Conservation (phyloP, 805 yeast genomes). For the Metschnikowia matae region DNA sequence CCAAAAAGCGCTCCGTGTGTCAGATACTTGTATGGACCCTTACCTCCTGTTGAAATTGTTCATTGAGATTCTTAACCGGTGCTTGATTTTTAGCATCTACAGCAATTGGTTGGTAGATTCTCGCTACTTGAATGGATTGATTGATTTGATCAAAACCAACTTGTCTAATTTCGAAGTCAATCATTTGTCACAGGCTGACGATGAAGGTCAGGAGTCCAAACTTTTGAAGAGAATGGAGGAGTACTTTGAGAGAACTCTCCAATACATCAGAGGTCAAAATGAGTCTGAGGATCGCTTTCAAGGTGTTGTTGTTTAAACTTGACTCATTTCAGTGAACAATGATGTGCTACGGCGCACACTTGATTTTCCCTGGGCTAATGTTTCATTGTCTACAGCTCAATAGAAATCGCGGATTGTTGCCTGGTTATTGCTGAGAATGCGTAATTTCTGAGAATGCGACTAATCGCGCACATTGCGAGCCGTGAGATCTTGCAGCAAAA, state of each 20-base stretch:
- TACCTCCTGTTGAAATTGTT: constrained; percentile 72
- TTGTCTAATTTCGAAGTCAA: constrained; percentile 42
- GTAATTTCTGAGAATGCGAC: too few species aligned
- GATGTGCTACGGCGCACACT: too few species aligned
- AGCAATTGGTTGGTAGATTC: constrained; percentile 69
- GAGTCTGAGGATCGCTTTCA: constrained; percentile 66
- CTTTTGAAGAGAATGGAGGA: constrained; percentile 27
- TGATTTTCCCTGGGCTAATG: too few species aligned
- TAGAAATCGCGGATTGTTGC: too few species aligned
- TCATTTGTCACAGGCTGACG: constrained; percentile 19
- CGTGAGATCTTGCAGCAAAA: background rate
- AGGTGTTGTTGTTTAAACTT: constrained; percentile 31
- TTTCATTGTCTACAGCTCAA: too few species aligned
- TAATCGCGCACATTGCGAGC: background rate
- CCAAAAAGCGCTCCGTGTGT: constrained; percentile 82
- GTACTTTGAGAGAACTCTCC: constrained; percentile 66
- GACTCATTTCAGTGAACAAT: background rate
- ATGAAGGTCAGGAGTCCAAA: constrained; percentile 24
- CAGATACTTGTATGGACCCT: constrained; percentile 90
- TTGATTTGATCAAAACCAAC: constrained; percentile 73
- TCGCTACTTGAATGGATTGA: constrained; percentile 77
- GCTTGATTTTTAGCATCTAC: constrained; percentile 79
- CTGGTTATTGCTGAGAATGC: too few species aligned
- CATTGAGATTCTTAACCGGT: constrained; percentile 83
- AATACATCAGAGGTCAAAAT: constrained; percentile 65